Evolutionary conservation across 306 rosid species (phyloP).

Genomic region (Corylus avellana): DNA sequence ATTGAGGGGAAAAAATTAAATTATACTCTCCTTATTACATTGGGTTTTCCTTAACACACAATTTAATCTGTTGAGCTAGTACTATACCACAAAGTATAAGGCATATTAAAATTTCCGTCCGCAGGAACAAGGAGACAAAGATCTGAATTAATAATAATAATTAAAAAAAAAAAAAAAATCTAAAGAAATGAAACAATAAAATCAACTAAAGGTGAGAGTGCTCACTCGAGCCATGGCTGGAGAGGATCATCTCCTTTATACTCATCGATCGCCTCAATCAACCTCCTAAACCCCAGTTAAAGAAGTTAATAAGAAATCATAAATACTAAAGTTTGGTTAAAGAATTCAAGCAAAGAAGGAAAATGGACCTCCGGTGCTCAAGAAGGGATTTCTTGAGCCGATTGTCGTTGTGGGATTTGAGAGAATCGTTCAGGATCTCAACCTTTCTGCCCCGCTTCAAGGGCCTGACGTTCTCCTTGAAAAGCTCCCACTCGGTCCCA

Average conservation of each 20-base stretch:
- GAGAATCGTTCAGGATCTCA: conserved; percentile 60
- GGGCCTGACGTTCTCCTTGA: conserved; percentile 92
- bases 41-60: background rate
- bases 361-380: conserved; percentile 53
- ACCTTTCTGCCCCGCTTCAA: conserved; percentile 90
- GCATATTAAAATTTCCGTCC: background rate
- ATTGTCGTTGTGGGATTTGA: conserved; percentile 56
- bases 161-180: too few species aligned
- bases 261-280: conserved; percentile 70
- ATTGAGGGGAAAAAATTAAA: too few species aligned
- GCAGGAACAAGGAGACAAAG: background rate
- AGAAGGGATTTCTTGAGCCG: conserved; percentile 62
- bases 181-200: background rate
- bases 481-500: conserved; percentile 87
- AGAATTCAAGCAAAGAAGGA: background rate
- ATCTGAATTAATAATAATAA: background rate
- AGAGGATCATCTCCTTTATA: conserved; percentile 88
- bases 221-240: conserved; percentile 89
- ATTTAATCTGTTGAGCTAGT: background rate
- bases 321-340: background rate
- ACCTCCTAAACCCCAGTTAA: conserved; percentile 35
- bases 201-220: conserved; percentile 3
- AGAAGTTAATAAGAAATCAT: background rate
- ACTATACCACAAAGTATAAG: background rate
- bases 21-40: too few species aligned